Percentiles rank a stretch among this genome's conserved stretches.
Evolutionary conservation across 73 alveolate species (phyloP).

Genomic region (Paramecium sonneborni): DNA sequence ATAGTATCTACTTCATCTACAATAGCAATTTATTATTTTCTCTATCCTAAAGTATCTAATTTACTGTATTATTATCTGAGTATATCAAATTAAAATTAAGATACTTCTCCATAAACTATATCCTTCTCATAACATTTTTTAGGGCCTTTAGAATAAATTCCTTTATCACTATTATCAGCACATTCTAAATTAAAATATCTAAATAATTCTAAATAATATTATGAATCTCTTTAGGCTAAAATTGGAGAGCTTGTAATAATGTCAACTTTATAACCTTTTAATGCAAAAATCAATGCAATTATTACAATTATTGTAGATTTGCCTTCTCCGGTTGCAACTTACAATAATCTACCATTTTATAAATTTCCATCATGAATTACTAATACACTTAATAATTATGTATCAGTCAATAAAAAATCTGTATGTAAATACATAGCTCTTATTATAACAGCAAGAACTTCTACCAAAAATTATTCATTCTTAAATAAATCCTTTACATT

Average conservation of each 20-base stretch:
- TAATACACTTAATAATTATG: not conserved
- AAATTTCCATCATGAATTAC: not conserved
- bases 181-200: conserved; percentile 67
- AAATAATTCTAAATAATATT: conserved; percentile 52
- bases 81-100: conserved; percentile 11
- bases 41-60: conserved; percentile 8
- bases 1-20: conserved; percentile 61
- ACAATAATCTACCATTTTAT: conserved; percentile 71
- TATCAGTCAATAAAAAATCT: not conserved
- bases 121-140: conserved; percentile 69
- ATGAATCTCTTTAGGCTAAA: conserved; percentile 83
- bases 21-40: conserved; percentile 26
- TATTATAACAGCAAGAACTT: too few relatives aligned
- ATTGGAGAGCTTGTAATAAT: conserved; percentile 78
- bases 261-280: conserved; percentile 75
- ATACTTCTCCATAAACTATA: conserved; percentile 51
- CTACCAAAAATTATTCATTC: too few relatives aligned
- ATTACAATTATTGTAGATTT: conserved; percentile 75
- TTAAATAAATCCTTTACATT: too few relatives aligned
- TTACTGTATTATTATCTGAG: conserved; percentile 14
- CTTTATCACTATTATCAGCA: conserved; percentile 44
- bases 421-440: too few relatives aligned
- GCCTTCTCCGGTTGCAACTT: conserved; percentile 87
- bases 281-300: conserved; percentile 71
- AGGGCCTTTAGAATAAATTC: not conserved